phyloP scores from a whole-genome alignment of 2,329 filamentous ascomycete species.

The Neopestalotiopsis sp. region DNA sequence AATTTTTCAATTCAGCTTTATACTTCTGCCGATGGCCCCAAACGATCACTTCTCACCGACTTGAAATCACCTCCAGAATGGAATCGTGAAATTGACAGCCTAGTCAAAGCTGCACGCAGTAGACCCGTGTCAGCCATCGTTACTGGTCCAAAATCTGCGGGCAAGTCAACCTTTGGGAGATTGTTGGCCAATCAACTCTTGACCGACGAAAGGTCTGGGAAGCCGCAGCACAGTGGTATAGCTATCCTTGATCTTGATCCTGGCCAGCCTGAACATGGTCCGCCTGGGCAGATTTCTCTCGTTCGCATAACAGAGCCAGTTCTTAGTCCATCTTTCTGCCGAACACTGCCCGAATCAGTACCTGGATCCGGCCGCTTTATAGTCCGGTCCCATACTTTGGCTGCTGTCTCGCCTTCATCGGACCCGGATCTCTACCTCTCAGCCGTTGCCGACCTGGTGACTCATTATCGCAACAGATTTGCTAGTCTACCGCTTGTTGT shows the following conservation, averaged over 20 bases:
- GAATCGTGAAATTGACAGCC: conserved; percentile 63
- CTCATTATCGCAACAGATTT: conserved; percentile 56
- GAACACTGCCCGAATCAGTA: conserved; percentile 48
- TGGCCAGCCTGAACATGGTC: conserved; percentile 76
- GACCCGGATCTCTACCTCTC: conserved; percentile 71
- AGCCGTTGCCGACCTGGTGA: conserved; percentile 68
- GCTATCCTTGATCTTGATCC: conserved; percentile 78
- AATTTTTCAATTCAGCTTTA: conserved; percentile 49
- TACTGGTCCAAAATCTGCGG: conserved; percentile 73
- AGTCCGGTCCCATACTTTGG: conserved; percentile 70
- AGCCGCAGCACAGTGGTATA: conserved; percentile 40
- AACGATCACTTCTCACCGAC: conserved; percentile 55
- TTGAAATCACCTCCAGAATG: conserved; percentile 63
- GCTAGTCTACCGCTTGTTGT: conserved; percentile 65
- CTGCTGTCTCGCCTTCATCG: conserved; percentile 67
- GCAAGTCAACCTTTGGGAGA: conserved; percentile 77
- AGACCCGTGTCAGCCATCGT: conserved; percentile 57
- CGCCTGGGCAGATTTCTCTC: conserved; percentile 73
- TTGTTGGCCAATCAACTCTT: conserved; percentile 71
- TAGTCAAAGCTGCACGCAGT: conserved; percentile 43
- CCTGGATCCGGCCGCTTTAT: conserved; percentile 42
- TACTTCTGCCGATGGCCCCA: conserved; percentile 58
- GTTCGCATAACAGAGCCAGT: conserved; percentile 65
- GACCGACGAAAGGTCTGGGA: conserved; percentile 45
- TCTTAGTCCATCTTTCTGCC: conserved; percentile 71